Percentiles rank a stretch among this genome's conserved stretches.
These are phyloP conservation scores for Triticum urartu DNA, from an alignment of 176 grass and related monocot species.

Conservation along the genomic window DNA sequence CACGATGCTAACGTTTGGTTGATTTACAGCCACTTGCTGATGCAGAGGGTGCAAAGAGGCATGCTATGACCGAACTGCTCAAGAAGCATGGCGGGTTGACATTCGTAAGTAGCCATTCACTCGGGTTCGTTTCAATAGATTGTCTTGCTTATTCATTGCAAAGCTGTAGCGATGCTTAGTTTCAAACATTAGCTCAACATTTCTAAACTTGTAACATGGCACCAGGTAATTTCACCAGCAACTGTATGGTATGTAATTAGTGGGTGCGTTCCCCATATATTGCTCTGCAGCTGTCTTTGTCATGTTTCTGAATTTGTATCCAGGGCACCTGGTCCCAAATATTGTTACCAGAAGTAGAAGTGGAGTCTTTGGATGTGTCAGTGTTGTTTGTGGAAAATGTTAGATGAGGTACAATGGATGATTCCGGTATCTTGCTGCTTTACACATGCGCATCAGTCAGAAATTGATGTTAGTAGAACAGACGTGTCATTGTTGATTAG, in stretches of 20 bases:
- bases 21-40: conserved; percentile 81
- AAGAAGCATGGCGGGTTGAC: conserved; percentile 81
- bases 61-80: conserved; percentile 71
- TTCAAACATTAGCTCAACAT: conserved; percentile 27
- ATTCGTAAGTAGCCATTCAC: conserved; percentile 55
- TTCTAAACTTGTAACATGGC: conserved; percentile 50
- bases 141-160: conserved; percentile 6
- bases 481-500: neutral
- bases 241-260: conserved; percentile 41
- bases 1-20: conserved; percentile 20
- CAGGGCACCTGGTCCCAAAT: conserved; percentile 30
- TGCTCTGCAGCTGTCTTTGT: conserved; percentile 28
- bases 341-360: conserved; percentile 18
- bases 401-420: neutral
- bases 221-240: conserved; percentile 47
- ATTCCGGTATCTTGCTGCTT: conserved; percentile 4
- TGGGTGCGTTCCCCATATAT: conserved; percentile 50
- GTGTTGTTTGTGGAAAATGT: neutral
- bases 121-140: conserved; percentile 2
- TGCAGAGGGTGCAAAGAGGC: conserved; percentile 87
- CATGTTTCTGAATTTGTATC: conserved; percentile 32
- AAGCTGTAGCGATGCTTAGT: conserved; percentile 19
- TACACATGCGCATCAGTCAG: neutral
- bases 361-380: neutral
- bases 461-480: neutral